Evolutionary conservation across 352 stramenopile genomes (phyloP).

Genomic region (Globisporangium viniferum): DNA sequence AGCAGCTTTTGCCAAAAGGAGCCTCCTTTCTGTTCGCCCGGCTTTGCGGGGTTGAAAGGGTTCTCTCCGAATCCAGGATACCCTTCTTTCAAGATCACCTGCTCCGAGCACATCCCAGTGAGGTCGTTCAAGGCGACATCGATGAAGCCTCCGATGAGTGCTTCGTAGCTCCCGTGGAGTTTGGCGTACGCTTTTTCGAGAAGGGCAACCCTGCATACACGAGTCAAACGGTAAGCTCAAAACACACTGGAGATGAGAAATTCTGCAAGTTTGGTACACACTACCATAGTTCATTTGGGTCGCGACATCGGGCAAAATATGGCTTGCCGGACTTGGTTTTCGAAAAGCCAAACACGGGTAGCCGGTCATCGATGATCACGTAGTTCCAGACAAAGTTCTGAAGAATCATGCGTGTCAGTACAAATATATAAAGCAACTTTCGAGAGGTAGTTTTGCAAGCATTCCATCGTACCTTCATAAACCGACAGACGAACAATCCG

Average conservation of each 20-base stretch:
- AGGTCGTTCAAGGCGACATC: slow-evolving; percentile 89
- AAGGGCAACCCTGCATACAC: slow-evolving; percentile 62
- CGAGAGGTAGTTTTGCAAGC: not conserved
- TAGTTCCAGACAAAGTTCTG: slow-evolving; percentile 90
- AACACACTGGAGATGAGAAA: not conserved
- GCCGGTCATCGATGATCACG: slow-evolving; percentile 89
- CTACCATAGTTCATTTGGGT: slow-evolving; percentile 87
- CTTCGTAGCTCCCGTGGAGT: slow-evolving; percentile 87
- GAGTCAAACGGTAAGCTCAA: not conserved
- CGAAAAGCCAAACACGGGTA: slow-evolving; percentile 83
- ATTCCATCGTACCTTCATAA: slow-evolving; percentile 82
- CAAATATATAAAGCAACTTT: not conserved
- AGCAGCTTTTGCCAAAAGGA: slow-evolving; percentile 81
- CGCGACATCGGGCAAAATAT: slow-evolving; percentile 79
- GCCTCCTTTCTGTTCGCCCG: slow-evolving; percentile 47
- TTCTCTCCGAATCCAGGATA: slow-evolving; percentile 79
- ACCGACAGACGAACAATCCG: slow-evolving; percentile 87
- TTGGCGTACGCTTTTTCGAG: slow-evolving; percentile 94
- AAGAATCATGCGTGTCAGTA: not conserved
- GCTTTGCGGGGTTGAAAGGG: slow-evolving; percentile 42
- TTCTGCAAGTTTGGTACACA: slow-evolving; percentile 1
- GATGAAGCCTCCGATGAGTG: slow-evolving; percentile 87
- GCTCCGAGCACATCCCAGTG: slow-evolving; percentile 86
- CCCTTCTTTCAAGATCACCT: slow-evolving; percentile 82
- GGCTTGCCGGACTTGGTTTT: slow-evolving; percentile 80